phyloP scores from a whole-genome alignment of 2,329 filamentous ascomycete species.

The Rutstroemia sp. region DNA sequence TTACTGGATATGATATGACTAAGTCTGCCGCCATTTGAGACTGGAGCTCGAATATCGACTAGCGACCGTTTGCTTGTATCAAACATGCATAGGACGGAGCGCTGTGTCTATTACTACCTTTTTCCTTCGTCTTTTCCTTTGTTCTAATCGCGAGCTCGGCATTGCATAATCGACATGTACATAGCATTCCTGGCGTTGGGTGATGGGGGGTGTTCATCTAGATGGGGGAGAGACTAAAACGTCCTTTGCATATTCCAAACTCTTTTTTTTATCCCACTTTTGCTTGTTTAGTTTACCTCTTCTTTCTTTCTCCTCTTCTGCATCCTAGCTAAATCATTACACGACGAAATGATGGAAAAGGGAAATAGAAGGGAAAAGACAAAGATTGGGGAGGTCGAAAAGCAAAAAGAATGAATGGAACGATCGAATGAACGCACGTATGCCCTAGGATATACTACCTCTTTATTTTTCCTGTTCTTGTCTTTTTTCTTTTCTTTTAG shows the following conservation, averaged over 20 bases:
- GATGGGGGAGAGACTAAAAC: not conserved
- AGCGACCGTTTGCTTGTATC: too few relatives aligned
- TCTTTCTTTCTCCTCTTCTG: not conserved
- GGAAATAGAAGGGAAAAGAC: not conserved
- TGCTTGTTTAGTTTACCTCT: not conserved
- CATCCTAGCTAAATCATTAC: not conserved
- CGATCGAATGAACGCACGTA: not conserved
- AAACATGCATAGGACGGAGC: not conserved
- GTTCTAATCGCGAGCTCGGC: not conserved
- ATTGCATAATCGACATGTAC: conserved; percentile 4
- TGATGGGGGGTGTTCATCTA: not conserved
- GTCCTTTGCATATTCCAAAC: not conserved
- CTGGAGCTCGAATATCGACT: too few relatives aligned
- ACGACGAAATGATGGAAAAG: not conserved
- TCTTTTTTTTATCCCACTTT: not conserved
- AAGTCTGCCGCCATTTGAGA: not conserved
- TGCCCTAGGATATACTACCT: not conserved
- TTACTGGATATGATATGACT: not conserved
- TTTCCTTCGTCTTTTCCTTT: not conserved
- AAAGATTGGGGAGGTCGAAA: not conserved
- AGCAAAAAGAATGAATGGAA: not conserved
- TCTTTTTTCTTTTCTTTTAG: not conserved
- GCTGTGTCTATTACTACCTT: not conserved
- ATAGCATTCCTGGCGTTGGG: conserved; percentile 9
- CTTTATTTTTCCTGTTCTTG: not conserved